phyloP scores from a whole-genome alignment of 106 monocot genomes.

The Gastrodia elata region DNA sequence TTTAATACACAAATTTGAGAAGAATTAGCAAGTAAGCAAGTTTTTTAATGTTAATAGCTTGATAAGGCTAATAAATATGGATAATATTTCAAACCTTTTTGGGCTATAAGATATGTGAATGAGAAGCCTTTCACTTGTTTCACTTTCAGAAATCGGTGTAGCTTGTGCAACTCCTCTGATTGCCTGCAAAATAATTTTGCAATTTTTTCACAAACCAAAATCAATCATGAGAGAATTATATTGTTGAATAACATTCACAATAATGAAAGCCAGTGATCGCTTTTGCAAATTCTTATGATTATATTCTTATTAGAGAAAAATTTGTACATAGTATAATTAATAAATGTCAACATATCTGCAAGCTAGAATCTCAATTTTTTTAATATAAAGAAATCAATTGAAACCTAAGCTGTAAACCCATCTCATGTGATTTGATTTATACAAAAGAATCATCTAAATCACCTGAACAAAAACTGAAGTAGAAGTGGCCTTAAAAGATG shows the following conservation, averaged over 20 bases:
- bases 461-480: slow-evolving; percentile 57
- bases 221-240: not conserved
- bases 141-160: slow-evolving; percentile 24
- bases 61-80: not conserved
- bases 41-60: not conserved
- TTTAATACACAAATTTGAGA: not conserved
- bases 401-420: not conserved
- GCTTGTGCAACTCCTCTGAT: slow-evolving; percentile 61
- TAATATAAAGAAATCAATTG: not conserved
- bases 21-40: not conserved
- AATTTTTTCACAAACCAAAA: not conserved
- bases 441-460: not conserved
- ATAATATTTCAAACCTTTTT: slow-evolving; percentile 42
- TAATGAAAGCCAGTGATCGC: not conserved
- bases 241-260: not conserved
- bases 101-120: slow-evolving; percentile 84
- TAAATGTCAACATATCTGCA: not conserved
- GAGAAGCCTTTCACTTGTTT: slow-evolving; percentile 54
- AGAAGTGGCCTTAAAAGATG: slow-evolving; percentile 63
- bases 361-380: not conserved
- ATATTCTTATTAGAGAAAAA: too few species aligned
- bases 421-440: not conserved
- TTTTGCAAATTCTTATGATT: not conserved
- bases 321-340: too few species aligned
- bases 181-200: slow-evolving; percentile 25